These are phyloP conservation scores for Cylindrotheca closterium DNA, from an alignment of 108 stramenopile species.

Conservation along the genomic window DNA sequence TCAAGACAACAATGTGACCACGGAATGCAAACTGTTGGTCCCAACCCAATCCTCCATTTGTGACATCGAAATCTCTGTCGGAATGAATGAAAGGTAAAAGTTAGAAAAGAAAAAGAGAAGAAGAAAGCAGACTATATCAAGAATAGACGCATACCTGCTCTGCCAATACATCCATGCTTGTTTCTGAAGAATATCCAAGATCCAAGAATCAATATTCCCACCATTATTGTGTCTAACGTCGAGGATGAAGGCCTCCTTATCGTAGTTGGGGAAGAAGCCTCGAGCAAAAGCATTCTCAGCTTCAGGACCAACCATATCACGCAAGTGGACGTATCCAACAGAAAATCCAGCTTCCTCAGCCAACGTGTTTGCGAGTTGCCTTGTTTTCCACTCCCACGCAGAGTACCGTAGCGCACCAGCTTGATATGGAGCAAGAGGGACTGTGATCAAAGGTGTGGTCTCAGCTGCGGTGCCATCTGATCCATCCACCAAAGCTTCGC, in stretches of 20 bases:
- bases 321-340: constrained; percentile 67
- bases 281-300: constrained; percentile 69
- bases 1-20: constrained; percentile 71
- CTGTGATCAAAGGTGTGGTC: constrained; percentile 48
- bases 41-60: constrained; percentile 67
- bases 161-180: constrained; percentile 80
- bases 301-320: constrained; percentile 53
- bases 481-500: not conserved
- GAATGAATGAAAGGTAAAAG: not conserved
- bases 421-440: constrained; percentile 42
- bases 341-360: constrained; percentile 57
- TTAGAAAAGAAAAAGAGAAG: too few relatives aligned
- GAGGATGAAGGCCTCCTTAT: constrained; percentile 71
- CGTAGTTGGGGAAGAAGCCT: constrained; percentile 68
- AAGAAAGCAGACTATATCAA: not conserved
- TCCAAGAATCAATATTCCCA: constrained; percentile 79
- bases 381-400: constrained; percentile 79
- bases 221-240: constrained; percentile 74
- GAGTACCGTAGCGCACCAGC: constrained; percentile 44
- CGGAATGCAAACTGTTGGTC: constrained; percentile 73
- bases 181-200: constrained; percentile 62
- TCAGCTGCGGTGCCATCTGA: constrained; percentile 10
- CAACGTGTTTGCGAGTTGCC: constrained; percentile 44
- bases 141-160: not conserved
- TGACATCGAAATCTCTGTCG: constrained; percentile 32